Evolutionary conservation across 2,329 filamentous ascomycete species (phyloP).

Genomic region (Lasiodiplodia sp.): DNA sequence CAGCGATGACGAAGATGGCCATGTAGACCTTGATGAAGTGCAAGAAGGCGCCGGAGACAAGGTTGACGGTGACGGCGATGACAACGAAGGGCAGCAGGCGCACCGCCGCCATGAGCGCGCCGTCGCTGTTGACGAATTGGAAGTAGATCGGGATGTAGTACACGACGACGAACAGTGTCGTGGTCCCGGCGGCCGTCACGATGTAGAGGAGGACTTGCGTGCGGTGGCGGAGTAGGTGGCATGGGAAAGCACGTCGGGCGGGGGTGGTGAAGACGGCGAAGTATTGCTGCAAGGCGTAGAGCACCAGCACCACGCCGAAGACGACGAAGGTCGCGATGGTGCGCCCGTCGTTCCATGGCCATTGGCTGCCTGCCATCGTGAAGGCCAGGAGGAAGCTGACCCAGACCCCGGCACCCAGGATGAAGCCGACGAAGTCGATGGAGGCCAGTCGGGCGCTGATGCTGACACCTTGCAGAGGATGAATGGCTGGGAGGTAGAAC

Average conservation of each 20-base stretch:
- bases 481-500: background rate
- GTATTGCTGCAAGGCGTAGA: conserved; percentile 43
- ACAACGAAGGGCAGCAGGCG: conserved; percentile 20
- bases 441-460: background rate
- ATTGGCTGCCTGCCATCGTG: conserved; percentile 59
- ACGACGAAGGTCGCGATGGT: conserved; percentile 57
- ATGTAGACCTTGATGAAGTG: conserved; percentile 10
- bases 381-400: conserved; percentile 56
- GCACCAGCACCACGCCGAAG: conserved; percentile 51
- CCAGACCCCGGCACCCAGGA: conserved; percentile 52
- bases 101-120: background rate
- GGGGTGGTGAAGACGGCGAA: background rate
- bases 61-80: background rate
- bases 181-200: background rate
- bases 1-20: conserved; percentile 13
- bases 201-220: background rate
- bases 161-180: conserved; percentile 44
- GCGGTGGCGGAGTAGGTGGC: background rate
- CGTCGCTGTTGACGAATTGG: conserved; percentile 14
- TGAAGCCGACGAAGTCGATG: conserved; percentile 23
- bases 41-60: conserved; percentile 8
- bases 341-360: conserved; percentile 54
- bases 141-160: conserved; percentile 39
- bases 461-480: conserved; percentile 24
- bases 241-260: background rate